A percentile compares a stretch with the other conserved stretches of the same genome.
Conservation (phyloP, 202 grass and related monocot species). For the Hordeum pubiflorum region DNA sequence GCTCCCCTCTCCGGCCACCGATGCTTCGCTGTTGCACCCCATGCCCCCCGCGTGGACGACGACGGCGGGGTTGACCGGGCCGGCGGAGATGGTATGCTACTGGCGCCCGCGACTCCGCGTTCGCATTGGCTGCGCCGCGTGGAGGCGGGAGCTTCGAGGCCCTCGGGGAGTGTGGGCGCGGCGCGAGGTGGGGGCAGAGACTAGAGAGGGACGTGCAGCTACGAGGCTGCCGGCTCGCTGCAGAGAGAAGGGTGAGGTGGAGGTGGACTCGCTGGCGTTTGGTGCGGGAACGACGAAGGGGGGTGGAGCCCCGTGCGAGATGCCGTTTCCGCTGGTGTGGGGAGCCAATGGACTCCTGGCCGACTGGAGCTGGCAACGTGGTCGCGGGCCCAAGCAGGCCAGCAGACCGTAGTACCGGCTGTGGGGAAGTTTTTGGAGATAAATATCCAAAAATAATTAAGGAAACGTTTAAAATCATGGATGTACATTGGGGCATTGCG, state of each 20-base stretch:
- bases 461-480: too few relatives aligned
- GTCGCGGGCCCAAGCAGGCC: neutral
- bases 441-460: too few relatives aligned
- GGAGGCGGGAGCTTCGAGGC: slow-evolving; percentile 1
- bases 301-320: neutral
- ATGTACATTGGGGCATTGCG: too few relatives aligned
- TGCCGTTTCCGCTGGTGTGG: too few relatives aligned
- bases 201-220: neutral
- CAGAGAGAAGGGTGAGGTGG: neutral
- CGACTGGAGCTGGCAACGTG: neutral
- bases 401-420: neutral
- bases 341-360: neutral
- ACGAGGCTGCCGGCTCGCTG: neutral
- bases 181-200: neutral
- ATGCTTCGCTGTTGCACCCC: slow-evolving; percentile 38
- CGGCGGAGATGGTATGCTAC: neutral
- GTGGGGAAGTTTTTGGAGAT: too few relatives aligned
- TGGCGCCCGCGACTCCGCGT: neutral
- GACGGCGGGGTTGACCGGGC: neutral
- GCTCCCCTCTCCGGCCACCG: slow-evolving; percentile 12
- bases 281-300: neutral
- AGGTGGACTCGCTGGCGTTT: neutral
- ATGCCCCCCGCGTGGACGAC: slow-evolving; percentile 19
- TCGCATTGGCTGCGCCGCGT: slow-evolving; percentile 27
- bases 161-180: neutral